A percentile compares a stretch with the other conserved stretches of the same genome.
Evolutionary conservation across 306 rosid genomes (phyloP).

Genomic region (Delonix regia): DNA sequence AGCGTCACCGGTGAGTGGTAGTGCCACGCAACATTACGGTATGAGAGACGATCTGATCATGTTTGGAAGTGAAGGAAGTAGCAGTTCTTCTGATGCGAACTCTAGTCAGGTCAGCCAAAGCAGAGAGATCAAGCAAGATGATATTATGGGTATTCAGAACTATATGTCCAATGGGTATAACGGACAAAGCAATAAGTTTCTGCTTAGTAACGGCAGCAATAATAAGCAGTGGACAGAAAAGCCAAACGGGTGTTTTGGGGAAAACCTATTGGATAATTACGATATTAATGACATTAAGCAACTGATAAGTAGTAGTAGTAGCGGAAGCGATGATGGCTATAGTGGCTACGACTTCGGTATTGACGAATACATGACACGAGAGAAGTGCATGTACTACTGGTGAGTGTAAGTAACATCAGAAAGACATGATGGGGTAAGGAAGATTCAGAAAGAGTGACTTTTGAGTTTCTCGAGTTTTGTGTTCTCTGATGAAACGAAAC

Average conservation of each 20-base stretch:
- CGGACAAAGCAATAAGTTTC: constrained; percentile 32
- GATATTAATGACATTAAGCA: constrained; percentile 60
- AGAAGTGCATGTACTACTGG: constrained; percentile 50
- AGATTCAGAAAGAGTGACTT: constrained; percentile 37
- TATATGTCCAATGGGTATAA: constrained; percentile 26
- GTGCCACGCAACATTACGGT: constrained; percentile 45
- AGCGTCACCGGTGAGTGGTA: background rate
- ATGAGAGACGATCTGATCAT: constrained; percentile 24
- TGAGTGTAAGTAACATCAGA: constrained; percentile 60
- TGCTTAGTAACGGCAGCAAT: constrained; percentile 27
- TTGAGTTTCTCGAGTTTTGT: constrained; percentile 45
- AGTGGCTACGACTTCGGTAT: constrained; percentile 33
- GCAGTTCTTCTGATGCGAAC: constrained; percentile 80
- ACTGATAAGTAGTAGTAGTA: constrained; percentile 41
- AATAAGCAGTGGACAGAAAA: too few species aligned
- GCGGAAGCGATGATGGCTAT: constrained; percentile 23
- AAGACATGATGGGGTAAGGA: constrained; percentile 72
- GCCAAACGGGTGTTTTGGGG: constrained; percentile 35
- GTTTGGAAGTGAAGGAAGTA: constrained; percentile 66
- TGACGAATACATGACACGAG: constrained; percentile 62
- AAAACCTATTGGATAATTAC: constrained; percentile 46
- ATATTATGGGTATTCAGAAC: constrained; percentile 46
- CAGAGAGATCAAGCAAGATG: constrained; percentile 52
- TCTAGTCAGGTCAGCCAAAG: constrained; percentile 51
- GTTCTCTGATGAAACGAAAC: constrained; percentile 47